These are phyloP conservation scores for Pichia occidentalis DNA, from an alignment of 805 yeast genomes.

Conservation along the genomic window DNA sequence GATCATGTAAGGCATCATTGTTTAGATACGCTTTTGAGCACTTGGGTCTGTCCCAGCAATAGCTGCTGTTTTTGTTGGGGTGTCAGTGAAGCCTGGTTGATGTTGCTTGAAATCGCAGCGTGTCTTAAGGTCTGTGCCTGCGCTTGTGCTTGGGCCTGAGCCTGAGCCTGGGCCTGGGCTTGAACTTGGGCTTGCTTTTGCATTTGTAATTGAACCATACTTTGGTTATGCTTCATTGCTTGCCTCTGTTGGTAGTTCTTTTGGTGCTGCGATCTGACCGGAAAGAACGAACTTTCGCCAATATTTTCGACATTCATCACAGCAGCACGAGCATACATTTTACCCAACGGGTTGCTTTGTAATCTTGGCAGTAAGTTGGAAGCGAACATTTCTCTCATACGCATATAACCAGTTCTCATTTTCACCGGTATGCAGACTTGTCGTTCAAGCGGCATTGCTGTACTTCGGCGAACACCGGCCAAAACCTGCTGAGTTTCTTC, in stretches of 20 bases:
- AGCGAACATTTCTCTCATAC: slow-evolving; percentile 93
- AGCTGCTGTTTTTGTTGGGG: slow-evolving; percentile 6
- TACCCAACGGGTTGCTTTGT: slow-evolving; percentile 55
- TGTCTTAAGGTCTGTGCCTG: slow-evolving; percentile 10
- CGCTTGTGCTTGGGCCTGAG: slow-evolving; percentile 4
- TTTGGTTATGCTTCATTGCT: slow-evolving; percentile 8
- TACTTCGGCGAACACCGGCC: slow-evolving; percentile 77
- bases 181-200: slow-evolving; percentile 13
- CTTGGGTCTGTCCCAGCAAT: slow-evolving; percentile 7
- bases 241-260: slow-evolving; percentile 18
- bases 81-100: slow-evolving; percentile 7
- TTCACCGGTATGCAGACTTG: slow-evolving; percentile 65
- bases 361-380: slow-evolving; percentile 68
- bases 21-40: slow-evolving; percentile 11
- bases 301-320: slow-evolving; percentile 67
- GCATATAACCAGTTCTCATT: slow-evolving; percentile 63
- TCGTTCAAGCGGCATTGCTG: slow-evolving; percentile 79
- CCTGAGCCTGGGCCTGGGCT: slow-evolving; percentile 1
- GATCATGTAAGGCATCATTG: neutral
- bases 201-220: slow-evolving; percentile 15
- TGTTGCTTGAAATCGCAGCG: slow-evolving; percentile 1
- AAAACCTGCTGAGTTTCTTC: slow-evolving; percentile 90
- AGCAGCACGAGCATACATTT: slow-evolving; percentile 74
- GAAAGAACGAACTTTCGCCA: slow-evolving; percentile 48
- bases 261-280: slow-evolving; percentile 44